phyloP scores from a whole-genome alignment of 768 basidiomycete genomes.

The Mycena latifolia region DNA sequence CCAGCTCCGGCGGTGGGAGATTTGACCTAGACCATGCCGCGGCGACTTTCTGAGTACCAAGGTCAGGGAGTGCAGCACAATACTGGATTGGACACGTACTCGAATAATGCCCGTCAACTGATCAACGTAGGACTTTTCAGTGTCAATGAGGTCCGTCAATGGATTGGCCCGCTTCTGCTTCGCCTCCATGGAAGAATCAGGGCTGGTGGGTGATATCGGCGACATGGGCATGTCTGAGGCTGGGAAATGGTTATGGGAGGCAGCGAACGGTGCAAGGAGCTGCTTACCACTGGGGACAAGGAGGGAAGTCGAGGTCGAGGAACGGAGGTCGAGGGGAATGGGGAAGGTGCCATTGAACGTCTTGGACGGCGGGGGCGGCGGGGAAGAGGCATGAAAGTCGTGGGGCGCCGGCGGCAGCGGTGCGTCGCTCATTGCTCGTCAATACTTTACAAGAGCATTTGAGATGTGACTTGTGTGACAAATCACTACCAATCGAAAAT shows the following conservation, averaged over 20 bases:
- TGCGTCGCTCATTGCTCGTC: slow-evolving; percentile 8
- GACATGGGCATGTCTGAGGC: slow-evolving; percentile 42
- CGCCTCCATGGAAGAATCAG: slow-evolving; percentile 51
- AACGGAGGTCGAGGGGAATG: slow-evolving; percentile 21
- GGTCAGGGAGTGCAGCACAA: slow-evolving; percentile 26
- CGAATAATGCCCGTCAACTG: slow-evolving; percentile 91
- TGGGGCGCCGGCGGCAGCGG: background rate
- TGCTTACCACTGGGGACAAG: slow-evolving; percentile 37
- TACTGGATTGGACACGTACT: slow-evolving; percentile 59
- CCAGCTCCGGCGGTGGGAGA: slow-evolving; percentile 92
- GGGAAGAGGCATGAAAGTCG: slow-evolving; percentile 3
- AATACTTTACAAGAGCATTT: background rate
- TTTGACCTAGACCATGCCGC: slow-evolving; percentile 98
- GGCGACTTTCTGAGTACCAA: slow-evolving; percentile 83
- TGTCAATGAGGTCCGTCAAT: slow-evolving; percentile 92
- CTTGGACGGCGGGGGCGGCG: slow-evolving; percentile 31
- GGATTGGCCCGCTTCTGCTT: slow-evolving; percentile 82
- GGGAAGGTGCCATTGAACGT: slow-evolving; percentile 11
- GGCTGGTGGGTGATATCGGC: slow-evolving; percentile 49
- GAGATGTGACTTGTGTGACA: no score
- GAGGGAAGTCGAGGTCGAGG: slow-evolving; percentile 19
- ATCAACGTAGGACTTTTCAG: slow-evolving; percentile 93
- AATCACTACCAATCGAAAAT: no score
- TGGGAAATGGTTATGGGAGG: slow-evolving; percentile 32
- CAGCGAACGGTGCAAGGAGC: slow-evolving; percentile 31